Evolutionary conservation across 257 asterid genomes (phyloP).

Genomic region (Misopates orontium): DNA sequence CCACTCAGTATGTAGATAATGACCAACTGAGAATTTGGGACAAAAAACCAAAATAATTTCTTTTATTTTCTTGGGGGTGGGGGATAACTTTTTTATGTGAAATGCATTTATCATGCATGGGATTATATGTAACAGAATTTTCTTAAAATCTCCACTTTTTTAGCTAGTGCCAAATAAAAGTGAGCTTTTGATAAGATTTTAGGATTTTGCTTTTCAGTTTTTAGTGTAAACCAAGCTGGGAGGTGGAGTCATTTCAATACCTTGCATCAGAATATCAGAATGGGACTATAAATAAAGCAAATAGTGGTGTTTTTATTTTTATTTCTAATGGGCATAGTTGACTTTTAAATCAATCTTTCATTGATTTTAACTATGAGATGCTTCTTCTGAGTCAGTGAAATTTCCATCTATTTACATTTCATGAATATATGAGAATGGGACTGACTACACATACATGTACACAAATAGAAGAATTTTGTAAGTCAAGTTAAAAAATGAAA

Average conservation of each 20-base stretch:
- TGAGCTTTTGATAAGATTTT: not conserved
- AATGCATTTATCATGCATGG: slow-evolving; percentile 17
- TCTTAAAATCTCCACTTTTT: not conserved
- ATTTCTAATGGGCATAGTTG: no score
- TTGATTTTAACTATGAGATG: no score
- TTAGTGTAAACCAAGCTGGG: not conserved
- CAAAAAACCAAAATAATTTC: not conserved
- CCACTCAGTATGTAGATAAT: slow-evolving; percentile 17
- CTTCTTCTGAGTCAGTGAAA: no score
- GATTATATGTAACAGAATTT: not conserved
- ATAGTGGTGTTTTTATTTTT: no score
- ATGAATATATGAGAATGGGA: no score
- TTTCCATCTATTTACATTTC: no score
- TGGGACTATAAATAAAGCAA: no score
- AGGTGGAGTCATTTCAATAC: not conserved
- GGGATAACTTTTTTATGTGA: slow-evolving; percentile 19
- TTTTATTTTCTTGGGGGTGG: not conserved
- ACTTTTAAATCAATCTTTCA: no score
- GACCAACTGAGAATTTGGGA: slow-evolving; percentile 25
- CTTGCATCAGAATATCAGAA: no score
- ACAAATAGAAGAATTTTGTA: no score
- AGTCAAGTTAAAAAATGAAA: no score
- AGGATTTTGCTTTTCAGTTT: not conserved
- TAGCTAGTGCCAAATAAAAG: not conserved
- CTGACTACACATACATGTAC: no score